phyloP scores from a whole-genome alignment of 2,329 filamentous ascomycete species.

The Beauveria rudraprayagi region DNA sequence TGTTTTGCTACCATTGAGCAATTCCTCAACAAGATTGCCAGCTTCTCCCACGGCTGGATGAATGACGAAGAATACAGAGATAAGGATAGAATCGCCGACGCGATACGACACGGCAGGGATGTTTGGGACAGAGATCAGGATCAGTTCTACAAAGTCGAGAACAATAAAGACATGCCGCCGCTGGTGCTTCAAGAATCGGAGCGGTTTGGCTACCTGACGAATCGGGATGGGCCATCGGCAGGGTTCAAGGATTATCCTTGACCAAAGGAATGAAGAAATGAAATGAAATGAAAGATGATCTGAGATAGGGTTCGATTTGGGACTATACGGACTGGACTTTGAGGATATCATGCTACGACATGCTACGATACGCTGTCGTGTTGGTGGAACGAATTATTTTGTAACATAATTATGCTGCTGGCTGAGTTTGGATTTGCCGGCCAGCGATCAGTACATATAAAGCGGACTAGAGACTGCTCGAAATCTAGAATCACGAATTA shows the following conservation, averaged over 20 bases:
- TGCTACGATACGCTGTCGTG: not conserved
- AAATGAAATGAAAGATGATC: not conserved
- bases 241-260: conserved; percentile 38
- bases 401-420: not conserved
- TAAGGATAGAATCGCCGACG: conserved; percentile 38
- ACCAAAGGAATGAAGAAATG: not conserved
- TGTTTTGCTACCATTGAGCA: conserved; percentile 51
- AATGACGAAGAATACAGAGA: conserved; percentile 43
- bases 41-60: conserved; percentile 47
- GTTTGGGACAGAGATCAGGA: conserved; percentile 44
- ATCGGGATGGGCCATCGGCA: conserved; percentile 37
- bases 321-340: not conserved
- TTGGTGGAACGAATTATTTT: not conserved
- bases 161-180: conserved; percentile 45
- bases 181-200: conserved; percentile 33
- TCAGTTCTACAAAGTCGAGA: conserved; percentile 38
- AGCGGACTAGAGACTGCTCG: not conserved
- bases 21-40: conserved; percentile 46
- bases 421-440: not conserved
- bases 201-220: conserved; percentile 37
- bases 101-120: conserved; percentile 44
- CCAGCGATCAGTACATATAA: not conserved
- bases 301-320: too few relatives aligned
- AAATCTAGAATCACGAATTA: not conserved
- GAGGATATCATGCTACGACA: not conserved